Base-by-base conservation (phyloP, 768 basidiomycete genomes). In the Mycena rebaudengoi region DNA sequence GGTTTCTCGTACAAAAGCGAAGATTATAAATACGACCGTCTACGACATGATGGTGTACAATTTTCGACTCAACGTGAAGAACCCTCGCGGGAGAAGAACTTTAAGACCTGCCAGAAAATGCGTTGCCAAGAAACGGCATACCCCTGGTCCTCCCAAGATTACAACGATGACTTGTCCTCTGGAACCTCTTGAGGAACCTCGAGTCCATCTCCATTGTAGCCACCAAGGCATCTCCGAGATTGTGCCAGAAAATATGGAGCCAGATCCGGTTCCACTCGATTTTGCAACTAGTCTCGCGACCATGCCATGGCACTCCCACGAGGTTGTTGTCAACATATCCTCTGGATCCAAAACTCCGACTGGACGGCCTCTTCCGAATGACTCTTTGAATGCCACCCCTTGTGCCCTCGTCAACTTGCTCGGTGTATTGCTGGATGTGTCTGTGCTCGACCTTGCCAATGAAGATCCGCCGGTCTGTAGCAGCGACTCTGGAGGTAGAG, bases 1-100 rank as follows among this genome's bases (percentile, higher is more conserved):
- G 28, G 60, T 51, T 16, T 62, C 60, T 45, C 35, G 23, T n/a
- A 57, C 59, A 13, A 49, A 30, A 29, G 58, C 40, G n/a, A 66
- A 46, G 32, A 28, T 62, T 23, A 44, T 52, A 48, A 58, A 51
- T 8, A 67, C 66, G 18, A 57, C 55, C 33, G 18, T 67, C 45
- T 67, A 64, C 49, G 66, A 67, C 51, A 37, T 52, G 21, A 67
- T 67, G 58, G 62, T 67, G 26, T 60, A 63, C 45, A 64, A 63
- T 37, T 67, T 53, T 30, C 60, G 62, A 26, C 65, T 60, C 5
- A 25, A 57, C 28, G 50, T n/a, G 10, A 37, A 20, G 21, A 37
- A 45, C 21, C 21, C 26, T 28, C 28, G 33, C 39, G 32, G 40
- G 49, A 52, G 28, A 33, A 39, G 20, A 25, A 3, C 26, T n/a